Conservation (phyloP, 1,284 basidiomycete genomes). For the Marasmius oreades region DNA sequence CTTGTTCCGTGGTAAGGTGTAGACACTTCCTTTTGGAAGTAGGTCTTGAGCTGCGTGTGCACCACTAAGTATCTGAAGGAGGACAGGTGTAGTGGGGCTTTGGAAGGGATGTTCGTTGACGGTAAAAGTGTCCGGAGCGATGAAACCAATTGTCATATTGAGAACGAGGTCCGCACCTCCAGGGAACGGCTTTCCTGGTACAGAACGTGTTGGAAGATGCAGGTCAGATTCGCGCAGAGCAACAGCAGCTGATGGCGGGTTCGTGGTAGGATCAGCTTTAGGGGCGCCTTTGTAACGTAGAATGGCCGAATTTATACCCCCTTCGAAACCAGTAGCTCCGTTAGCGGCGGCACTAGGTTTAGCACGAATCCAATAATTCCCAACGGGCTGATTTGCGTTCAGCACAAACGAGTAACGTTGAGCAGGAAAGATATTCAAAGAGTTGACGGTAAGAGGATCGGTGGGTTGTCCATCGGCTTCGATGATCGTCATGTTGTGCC, state of each 20-base stretch:
- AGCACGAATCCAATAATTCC: conserved; percentile 16
- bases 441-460: conserved; percentile 28
- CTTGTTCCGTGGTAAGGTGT: conserved; percentile 41
- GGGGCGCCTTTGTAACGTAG: neutral
- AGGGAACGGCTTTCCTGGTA: conserved; percentile 28
- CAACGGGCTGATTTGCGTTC: conserved; percentile 27
- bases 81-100: conserved; percentile 39
- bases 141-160: conserved; percentile 23
- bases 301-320: neutral
- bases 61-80: conserved; percentile 52
- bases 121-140: conserved; percentile 21
- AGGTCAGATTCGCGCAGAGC: conserved; percentile 28
- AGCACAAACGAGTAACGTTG: conserved; percentile 35
- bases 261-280: conserved; percentile 6
- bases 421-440: conserved; percentile 31
- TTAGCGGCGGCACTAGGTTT: conserved; percentile 5
- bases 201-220: conserved; percentile 24
- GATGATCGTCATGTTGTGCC: conserved; percentile 35
- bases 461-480: conserved; percentile 35
- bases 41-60: conserved; percentile 37
- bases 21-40: conserved; percentile 42
- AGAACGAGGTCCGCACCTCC: conserved; percentile 35
- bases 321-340: neutral
- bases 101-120: conserved; percentile 33
- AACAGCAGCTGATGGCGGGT: conserved; percentile 3